Base-by-base conservation (phyloP, 2,329 filamentous ascomycete genomes). In the Stromatinia cepivora region DNA sequence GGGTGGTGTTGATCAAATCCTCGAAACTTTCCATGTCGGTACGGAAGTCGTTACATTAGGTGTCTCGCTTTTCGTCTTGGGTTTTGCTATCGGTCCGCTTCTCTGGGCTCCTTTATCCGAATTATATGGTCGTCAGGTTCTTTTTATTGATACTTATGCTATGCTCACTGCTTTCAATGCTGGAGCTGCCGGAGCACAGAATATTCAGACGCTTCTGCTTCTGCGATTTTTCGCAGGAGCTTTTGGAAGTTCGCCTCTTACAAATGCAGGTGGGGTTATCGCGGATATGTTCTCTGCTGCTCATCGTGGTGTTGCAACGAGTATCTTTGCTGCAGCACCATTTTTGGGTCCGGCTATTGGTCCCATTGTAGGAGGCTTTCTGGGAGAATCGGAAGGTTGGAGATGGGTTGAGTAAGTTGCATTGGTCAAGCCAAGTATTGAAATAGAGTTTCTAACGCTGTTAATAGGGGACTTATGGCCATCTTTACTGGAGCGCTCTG, bases 401-500 rank as follows among this genome's bases (percentile, higher is more conserved):
- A 87, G 91, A 70, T 97, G 93, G 93, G 87, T 93, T 0, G 87
- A 83, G 61, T 64, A 39, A 64, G 61, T 64, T 64, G 22, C n/a
- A n/a, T n/a, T 52, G 34, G 4, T 20, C 6, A 42, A 11, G 22
- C 36, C 34, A 39, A 58, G 17, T 9, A 39, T 34, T 52, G 1
- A 4, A 28, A 34, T 6, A 15, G 28, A 39, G 31, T 4, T 25
- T 5, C 48, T 64, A 64, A 64, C 34, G 28, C n/a, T 52, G 6
- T 28, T 1, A 1, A 64, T 15, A 64, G 61, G 0, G 79, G 87
- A 1, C 79, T 94, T 59, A 85, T 92, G 69, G 74, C 87, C 0
- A 80, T 88, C 3, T 84, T 94, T 8, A 92, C 90, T 0, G 90
- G 88, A 0, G 92, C 83, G 13, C 82, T 90, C 59, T 89, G 86